These are phyloP conservation scores for Coniochaeta hoffmannii DNA, from an alignment of 2,329 filamentous ascomycete genomes.

Conservation along the genomic window DNA sequence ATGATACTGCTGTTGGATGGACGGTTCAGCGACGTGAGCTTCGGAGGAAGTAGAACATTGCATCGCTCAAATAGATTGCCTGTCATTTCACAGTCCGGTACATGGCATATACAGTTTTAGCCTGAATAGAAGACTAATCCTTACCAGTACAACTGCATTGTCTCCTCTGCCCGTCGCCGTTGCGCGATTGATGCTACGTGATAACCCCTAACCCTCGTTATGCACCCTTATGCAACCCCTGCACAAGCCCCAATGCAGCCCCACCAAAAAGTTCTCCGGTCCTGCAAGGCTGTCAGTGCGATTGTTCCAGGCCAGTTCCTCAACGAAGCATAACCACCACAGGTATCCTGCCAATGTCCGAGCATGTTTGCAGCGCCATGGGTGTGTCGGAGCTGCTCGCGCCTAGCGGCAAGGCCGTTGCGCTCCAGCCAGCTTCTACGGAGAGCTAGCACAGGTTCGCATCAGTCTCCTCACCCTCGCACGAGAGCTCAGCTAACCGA, in stretches of 20 bases:
- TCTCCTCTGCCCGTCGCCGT: no score
- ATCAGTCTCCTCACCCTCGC: not conserved
- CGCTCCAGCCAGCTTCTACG: constrained; percentile 25
- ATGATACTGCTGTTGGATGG: not conserved
- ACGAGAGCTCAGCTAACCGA: constrained; percentile 6
- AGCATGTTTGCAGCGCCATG: constrained; percentile 37
- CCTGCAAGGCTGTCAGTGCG: not conserved
- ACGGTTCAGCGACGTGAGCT: not conserved
- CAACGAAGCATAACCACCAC: not conserved
- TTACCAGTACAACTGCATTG: no score
- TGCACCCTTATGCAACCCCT: not conserved
- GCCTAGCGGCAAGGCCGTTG: constrained; percentile 21
- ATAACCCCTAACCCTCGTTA: not conserved
- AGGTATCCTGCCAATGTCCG: not conserved
- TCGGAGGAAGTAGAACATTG: not conserved
- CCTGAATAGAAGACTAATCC: no score
- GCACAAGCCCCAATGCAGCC: not conserved
- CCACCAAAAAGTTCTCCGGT: constrained; percentile 2
- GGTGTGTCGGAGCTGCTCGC: constrained; percentile 44
- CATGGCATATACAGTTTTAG: no score
- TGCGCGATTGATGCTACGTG: not conserved
- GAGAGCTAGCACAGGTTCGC: constrained; percentile 34
- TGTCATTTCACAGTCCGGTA: not conserved
- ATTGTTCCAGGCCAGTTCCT: not conserved
- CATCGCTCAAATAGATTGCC: not conserved